A percentile compares a stretch with the other conserved stretches of the same genome.
These are phyloP conservation scores for Viridothelium virens DNA, from an alignment of 495 filamentous ascomycete genomes.

Conservation along the genomic window DNA sequence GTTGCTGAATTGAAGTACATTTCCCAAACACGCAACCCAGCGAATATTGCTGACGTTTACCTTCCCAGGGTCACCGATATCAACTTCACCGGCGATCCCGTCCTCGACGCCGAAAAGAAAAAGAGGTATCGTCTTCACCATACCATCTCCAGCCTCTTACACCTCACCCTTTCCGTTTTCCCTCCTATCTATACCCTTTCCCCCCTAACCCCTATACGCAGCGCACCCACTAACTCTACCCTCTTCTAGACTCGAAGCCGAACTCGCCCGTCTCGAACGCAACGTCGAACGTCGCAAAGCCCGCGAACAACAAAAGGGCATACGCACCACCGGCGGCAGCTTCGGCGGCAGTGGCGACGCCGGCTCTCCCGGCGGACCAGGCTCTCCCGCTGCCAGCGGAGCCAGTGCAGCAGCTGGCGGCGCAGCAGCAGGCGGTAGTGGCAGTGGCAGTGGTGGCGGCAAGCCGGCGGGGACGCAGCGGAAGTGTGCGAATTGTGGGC, in stretches of 20 bases:
- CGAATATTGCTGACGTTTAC: background rate
- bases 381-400: slow-evolving; percentile 35
- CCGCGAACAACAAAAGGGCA: slow-evolving; percentile 80
- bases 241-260: slow-evolving; percentile 54
- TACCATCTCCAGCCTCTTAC: slow-evolving; percentile 3
- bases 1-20: background rate
- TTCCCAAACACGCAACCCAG: background rate
- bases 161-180: slow-evolving; percentile 13
- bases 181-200: background rate
- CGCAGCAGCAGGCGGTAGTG: background rate
- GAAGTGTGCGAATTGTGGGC: slow-evolving; percentile 95
- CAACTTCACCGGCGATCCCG: slow-evolving; percentile 67
- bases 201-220: background rate
- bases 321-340: slow-evolving; percentile 28
- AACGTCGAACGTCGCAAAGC: slow-evolving; percentile 88
- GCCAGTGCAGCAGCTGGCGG: slow-evolving; percentile 37
- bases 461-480: slow-evolving; percentile 59
- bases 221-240: slow-evolving; percentile 13
- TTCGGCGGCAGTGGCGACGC: slow-evolving; percentile 27
- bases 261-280: slow-evolving; percentile 71
- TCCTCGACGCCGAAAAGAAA: slow-evolving; percentile 55
- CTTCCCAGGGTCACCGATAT: slow-evolving; percentile 44
- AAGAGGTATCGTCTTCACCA: slow-evolving; percentile 36
- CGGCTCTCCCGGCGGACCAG: slow-evolving; percentile 30
- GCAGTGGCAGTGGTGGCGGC: slow-evolving; percentile 8